Evolutionary conservation across 768 basidiomycete species (phyloP).

Genomic region (Amanita jacksonii): DNA sequence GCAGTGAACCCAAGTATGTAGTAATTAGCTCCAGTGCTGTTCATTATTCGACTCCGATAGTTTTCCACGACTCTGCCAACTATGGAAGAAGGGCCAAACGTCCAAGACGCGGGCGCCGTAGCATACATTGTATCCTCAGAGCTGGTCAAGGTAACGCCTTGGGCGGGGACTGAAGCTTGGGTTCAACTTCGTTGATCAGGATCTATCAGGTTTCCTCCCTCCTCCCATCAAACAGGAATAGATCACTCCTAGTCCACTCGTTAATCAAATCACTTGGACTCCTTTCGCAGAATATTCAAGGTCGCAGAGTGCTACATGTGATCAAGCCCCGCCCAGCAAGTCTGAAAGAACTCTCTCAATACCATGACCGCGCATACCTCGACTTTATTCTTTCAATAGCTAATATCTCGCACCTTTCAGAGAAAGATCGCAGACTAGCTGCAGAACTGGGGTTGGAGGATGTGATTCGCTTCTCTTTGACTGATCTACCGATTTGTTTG

Average conservation of each 20-base stretch:
- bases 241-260: slow-evolving; percentile 59
- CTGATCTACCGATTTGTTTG: background rate
- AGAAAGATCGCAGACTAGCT: slow-evolving; percentile 7
- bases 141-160: slow-evolving; percentile 45
- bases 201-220: slow-evolving; percentile 32
- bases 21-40: too few species aligned
- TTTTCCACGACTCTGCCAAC: too few species aligned
- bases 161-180: background rate
- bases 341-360: slow-evolving; percentile 46
- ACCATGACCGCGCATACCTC: slow-evolving; percentile 68
- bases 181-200: slow-evolving; percentile 3
- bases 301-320: slow-evolving; percentile 27
- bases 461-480: slow-evolving; percentile 13
- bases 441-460: slow-evolving; percentile 42
- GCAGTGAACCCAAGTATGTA: too few species aligned
- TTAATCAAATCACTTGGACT: slow-evolving; percentile 46
- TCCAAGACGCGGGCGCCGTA: too few species aligned
- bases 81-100: too few species aligned
- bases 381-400: slow-evolving; percentile 44
- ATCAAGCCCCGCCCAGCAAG: slow-evolving; percentile 48
- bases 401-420: slow-evolving; percentile 14
- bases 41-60: too few species aligned
- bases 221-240: slow-evolving; percentile 60
- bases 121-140: slow-evolving; percentile 51
- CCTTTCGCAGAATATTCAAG: slow-evolving; percentile 21